phyloP scores from a whole-genome alignment of 1,284 basidiomycete genomes.

The Cutaneotrichosporon curvatum region DNA sequence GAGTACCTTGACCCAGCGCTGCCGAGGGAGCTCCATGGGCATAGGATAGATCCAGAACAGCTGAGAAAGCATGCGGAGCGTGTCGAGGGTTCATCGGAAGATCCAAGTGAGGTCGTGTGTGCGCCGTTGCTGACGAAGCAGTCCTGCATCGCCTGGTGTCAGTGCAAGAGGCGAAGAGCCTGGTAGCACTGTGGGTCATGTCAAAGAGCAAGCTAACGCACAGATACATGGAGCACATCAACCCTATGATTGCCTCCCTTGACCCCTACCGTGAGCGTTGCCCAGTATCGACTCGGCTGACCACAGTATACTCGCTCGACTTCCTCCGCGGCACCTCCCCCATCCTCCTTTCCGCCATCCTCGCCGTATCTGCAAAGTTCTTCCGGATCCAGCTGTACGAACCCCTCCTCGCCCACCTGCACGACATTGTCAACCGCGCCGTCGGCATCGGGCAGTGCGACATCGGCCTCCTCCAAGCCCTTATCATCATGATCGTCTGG shows the following conservation, averaged over 20 bases:
- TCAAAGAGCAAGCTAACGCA: neutral
- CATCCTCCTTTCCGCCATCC: conserved; percentile 12
- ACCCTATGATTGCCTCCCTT: conserved; percentile 15
- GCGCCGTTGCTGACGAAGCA: neutral
- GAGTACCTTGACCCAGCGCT: neutral
- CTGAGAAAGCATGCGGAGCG: neutral
- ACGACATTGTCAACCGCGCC: conserved; percentile 10
- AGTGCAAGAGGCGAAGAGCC: conserved; percentile 11
- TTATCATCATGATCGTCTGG: conserved; percentile 14
- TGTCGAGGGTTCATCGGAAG: neutral
- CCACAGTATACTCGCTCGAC: conserved; percentile 10
- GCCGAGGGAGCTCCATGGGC: neutral
- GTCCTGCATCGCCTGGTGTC: conserved; percentile 10
- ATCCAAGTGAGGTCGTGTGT: conserved; percentile 8
- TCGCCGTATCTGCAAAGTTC: conserved; percentile 11
- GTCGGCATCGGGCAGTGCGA: conserved; percentile 1
- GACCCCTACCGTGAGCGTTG: conserved; percentile 17
- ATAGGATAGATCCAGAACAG: neutral
- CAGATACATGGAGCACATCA: conserved; percentile 12
- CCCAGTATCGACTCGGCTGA: neutral
- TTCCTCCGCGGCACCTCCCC: conserved; percentile 8
- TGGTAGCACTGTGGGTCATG: neutral
- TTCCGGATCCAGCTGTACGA: conserved; percentile 9
- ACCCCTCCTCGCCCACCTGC: conserved; percentile 6
- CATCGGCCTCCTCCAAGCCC: conserved; percentile 10